Base-by-base conservation (phyloP, 2,329 filamentous ascomycete genomes). In the Pseudogymnoascus sp. region DNA sequence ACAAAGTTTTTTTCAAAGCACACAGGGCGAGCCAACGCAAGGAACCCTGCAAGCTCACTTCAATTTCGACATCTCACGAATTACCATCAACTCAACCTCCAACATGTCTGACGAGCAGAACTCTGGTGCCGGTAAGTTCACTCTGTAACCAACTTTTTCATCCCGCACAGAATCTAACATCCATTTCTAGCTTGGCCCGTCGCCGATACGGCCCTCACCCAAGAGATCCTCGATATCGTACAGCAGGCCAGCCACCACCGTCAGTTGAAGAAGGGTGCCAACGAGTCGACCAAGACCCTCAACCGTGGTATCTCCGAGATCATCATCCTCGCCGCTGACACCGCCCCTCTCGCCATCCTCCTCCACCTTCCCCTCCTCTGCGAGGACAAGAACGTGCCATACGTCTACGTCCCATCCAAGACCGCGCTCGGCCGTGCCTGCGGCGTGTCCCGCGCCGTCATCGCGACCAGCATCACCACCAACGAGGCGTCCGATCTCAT, bases 231-330 rank as follows among this genome's bases (percentile, higher is more conserved):
- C 65, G 89, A 95, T 69, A 82, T 92, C 61, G 81, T 92, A 65
- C 89, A 93, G 78, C 36, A 68, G 65, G 69, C 72, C 61, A 72
- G 69, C 41, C 74, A 88, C 77, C 81, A 84, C 71, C 82, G 86
- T 59, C 90, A 94, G 81, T 77, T 92, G 67, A 94, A 94, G 82
- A 95, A 94, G 81, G 90, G 90, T 65, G 90, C 89, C 73, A 93
- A 92, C 82, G 88, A 90, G 75, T 80, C 85, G 37, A 96, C 90
- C 73, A 96, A 96, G 82, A 89, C 90, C 1, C 82, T 96, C 58
- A 95, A 94, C 80, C 88, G 93, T 69, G 92, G 93, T 78, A 92
- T 93, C 65, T 86, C 86, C 68, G 93, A 97, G 78, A 80, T 97
- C 66, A 87, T 96, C 72, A 84, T 97, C 69, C 85, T 97, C 60